These are phyloP conservation scores for Neopestalotiopsis clavispora DNA, from an alignment of 2,329 filamentous ascomycete genomes.

Conservation along the genomic window DNA sequence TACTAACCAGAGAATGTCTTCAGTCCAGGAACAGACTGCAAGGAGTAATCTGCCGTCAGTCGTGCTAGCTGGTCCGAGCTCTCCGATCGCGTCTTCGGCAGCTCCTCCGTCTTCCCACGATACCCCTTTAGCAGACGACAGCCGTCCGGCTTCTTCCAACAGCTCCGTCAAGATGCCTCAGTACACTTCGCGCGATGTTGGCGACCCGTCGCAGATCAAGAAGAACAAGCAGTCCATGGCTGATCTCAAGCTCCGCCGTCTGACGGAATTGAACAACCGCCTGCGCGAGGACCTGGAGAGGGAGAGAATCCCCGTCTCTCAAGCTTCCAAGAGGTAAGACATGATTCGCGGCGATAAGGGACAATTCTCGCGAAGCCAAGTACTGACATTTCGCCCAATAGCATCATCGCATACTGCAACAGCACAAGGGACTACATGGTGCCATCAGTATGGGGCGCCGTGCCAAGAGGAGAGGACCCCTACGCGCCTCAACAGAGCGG, in stretches of 20 bases:
- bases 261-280: slow-evolving; percentile 96
- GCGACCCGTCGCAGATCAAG: slow-evolving; percentile 71
- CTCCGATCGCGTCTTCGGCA: slow-evolving; percentile 8
- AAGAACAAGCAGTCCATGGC: slow-evolving; percentile 99
- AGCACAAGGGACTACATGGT: slow-evolving; percentile 99
- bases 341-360: slow-evolving; percentile 3
- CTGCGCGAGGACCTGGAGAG: slow-evolving; percentile 95
- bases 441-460: slow-evolving; percentile 91
- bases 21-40: slow-evolving; percentile 25
- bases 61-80: slow-evolving; percentile 24
- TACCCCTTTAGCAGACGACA: slow-evolving; percentile 20
- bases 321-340: slow-evolving; percentile 83
- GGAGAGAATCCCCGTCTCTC: slow-evolving; percentile 93
- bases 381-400: slow-evolving; percentile 44
- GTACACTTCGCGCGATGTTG: slow-evolving; percentile 70
- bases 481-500: slow-evolving; percentile 93
- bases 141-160: slow-evolving; percentile 26
- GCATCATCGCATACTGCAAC: slow-evolving; percentile 97
- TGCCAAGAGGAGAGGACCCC: slow-evolving; percentile 96
- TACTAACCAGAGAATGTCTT: slow-evolving; percentile 26
- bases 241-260: slow-evolving; percentile 91
- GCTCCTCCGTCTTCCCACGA: background rate
- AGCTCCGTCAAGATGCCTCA: slow-evolving; percentile 59
- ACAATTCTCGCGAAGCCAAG: background rate
- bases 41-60: slow-evolving; percentile 20